Base-by-base conservation (phyloP, 495 filamentous ascomycete genomes). In the Schizothecium vesticola region DNA sequence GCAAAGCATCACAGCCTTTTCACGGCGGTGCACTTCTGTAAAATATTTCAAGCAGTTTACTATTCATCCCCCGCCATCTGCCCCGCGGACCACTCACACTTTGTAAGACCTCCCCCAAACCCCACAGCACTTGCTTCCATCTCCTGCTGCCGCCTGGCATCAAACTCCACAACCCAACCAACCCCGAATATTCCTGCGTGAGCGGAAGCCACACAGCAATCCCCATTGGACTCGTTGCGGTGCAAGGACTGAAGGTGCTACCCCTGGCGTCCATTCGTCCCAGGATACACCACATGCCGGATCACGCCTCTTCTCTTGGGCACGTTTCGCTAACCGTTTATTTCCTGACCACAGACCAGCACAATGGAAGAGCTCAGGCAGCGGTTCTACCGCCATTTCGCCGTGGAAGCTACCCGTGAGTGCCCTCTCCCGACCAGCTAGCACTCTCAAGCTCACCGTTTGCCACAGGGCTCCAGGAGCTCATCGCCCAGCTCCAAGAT, bases 361-460 rank as follows among this genome's bases (percentile, higher is more conserved):
- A 22, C 26, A 4, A 63, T 31, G 26, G 22, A 21, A 13, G 61
- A 64, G n/a, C 61, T 88, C 59, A 93, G 92, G 63, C 89, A 91
- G 71, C 84, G 84, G 10, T 94, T 96, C 82, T 92, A 92, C 76
- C 87, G 87, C 69, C 88, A 90, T 75, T 95, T 94, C 70, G 89
- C 90, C 67, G 84, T 87, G 76, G 86, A 89, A 76, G 13, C 24
- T 21, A 31, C 88, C 90, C 69, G 87, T 86, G 16, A 84, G 91
- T 92, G 82, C 69, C 65, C 72, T n/a, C 64, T 60, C 64, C 55
- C 11, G 51, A 56, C 23, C 29, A 21, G 58, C 29, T 16, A n/a
- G n/a, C 55, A 33, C 22, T 24, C 3, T n/a, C 19, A n/a, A 51
- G 57, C 64, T 71, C 56, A 70, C 56, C 56, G 0, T 13, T n/a